Conservation (phyloP, 106 monocot genomes). For the Dioscorea dumetorum region DNA sequence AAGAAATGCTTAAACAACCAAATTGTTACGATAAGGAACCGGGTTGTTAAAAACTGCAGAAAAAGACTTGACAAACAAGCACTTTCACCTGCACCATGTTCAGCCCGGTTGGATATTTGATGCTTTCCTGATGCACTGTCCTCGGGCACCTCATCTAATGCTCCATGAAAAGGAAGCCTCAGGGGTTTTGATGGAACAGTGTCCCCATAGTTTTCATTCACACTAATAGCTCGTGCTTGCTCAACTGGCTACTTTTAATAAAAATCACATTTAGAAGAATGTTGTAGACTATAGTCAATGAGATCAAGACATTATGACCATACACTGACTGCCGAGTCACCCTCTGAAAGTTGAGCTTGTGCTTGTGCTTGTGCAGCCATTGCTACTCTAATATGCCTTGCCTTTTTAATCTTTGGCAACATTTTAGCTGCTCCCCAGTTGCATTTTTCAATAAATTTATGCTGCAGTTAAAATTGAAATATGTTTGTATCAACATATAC, state of each 20-base stretch:
- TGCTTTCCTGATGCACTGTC: conserved; percentile 19
- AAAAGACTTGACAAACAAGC: too few species aligned
- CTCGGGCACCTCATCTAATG: conserved; percentile 18
- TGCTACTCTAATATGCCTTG: conserved; percentile 65
- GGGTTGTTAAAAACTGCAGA: too few species aligned
- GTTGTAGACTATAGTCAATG: not conserved
- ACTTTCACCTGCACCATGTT: conserved; percentile 19
- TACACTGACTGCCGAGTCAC: conserved; percentile 6
- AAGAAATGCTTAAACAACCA: too few species aligned
- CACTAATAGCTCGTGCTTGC: conserved; percentile 16
- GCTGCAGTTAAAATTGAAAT: conserved; percentile 37
- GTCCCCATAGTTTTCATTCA: conserved; percentile 48
- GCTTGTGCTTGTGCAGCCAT: conserved; percentile 52
- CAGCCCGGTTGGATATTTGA: conserved; percentile 2
- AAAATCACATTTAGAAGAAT: not conserved
- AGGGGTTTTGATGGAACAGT: conserved; percentile 64
- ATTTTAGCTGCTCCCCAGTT: conserved; percentile 81
- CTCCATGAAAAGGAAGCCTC: conserved; percentile 19
- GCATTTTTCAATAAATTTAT: conserved; percentile 93
- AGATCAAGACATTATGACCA: conserved; percentile 3
- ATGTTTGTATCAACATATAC: too few species aligned
- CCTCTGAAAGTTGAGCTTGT: too few species aligned
- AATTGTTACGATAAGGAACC: too few species aligned
- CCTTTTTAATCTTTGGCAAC: conserved; percentile 80
- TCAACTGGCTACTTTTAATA: conserved; percentile 24